A percentile compares a stretch with the other conserved stretches of the same genome.
phyloP scores from a whole-genome alignment of 2,329 filamentous ascomycete species.

The Penicillium polonicum region DNA sequence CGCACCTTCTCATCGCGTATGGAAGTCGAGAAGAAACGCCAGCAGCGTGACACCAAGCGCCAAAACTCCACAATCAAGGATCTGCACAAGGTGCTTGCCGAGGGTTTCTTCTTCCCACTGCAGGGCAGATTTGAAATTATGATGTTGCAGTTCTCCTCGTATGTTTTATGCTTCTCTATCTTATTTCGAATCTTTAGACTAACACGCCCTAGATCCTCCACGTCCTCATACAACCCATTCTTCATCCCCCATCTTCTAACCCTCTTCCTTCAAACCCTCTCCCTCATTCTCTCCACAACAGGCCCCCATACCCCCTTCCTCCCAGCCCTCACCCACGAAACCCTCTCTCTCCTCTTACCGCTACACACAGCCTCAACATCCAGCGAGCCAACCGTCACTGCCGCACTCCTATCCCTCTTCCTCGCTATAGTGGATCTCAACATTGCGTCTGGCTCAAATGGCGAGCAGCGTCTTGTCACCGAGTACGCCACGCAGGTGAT shows the following conservation, averaged over 20 bases:
- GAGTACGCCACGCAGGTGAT: constrained; percentile 73
- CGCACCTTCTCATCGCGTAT: constrained; percentile 82
- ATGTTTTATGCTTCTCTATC: constrained; percentile 16
- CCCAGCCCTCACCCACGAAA: constrained; percentile 76
- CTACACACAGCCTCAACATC: constrained; percentile 56
- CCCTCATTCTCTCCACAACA: constrained; percentile 76
- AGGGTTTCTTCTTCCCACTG: constrained; percentile 82
- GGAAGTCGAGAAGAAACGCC: constrained; percentile 58
- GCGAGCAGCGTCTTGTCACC: constrained; percentile 68
- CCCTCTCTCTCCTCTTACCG: constrained; percentile 77
- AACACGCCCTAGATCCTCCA: constrained; percentile 31
- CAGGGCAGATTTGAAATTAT: constrained; percentile 74
- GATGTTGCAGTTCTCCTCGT: constrained; percentile 54
- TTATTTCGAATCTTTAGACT: constrained; percentile 4
- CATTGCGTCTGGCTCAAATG: constrained; percentile 46
- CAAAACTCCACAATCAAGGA: constrained; percentile 68
- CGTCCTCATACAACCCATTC: constrained; percentile 57
- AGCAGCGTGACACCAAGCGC: constrained; percentile 44
- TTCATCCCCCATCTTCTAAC: constrained; percentile 73
- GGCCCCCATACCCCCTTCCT: constrained; percentile 76
- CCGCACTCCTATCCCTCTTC: constrained; percentile 74
- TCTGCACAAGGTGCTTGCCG: constrained; percentile 71
- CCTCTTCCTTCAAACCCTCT: constrained; percentile 81
- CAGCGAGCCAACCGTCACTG: constrained; percentile 65
- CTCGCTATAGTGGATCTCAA: constrained; percentile 82